Base-by-base conservation (phyloP, 805 yeast genomes). In the Ogataea sp. region DNA sequence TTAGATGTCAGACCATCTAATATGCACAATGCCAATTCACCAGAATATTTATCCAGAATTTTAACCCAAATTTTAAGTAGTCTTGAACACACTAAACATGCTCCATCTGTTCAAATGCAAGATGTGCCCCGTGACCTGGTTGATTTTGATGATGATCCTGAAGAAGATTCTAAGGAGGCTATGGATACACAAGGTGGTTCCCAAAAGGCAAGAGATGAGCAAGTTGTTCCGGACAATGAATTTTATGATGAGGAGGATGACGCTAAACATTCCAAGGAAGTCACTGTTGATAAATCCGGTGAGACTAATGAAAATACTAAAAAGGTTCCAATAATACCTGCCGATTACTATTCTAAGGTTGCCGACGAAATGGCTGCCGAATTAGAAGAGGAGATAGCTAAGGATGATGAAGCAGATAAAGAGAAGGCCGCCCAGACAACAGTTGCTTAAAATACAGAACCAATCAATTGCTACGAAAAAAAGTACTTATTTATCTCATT, bases 21-120 rank as follows among this genome's bases (percentile, higher is more conserved):
- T 63, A 90, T 90, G 97, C 85, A 83, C 66, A 90, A 90, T 62
- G 96, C 96, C 38, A 90, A 90, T 63, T 77, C 90, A 20, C 90
- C 94, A 20, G 97, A 89, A 59, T 90, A 88, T 57, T 69, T 90
- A 51, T 86, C 87, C 61, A 83, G 86, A 60, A 80, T 90, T 38
- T 65, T 87, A 53, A 72, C 84, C 11, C 84, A 82, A 51, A 83
- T 90, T 39, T 71, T 83, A 39, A 67, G 75, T 43, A 88, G 85
- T 63, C 67, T 90, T 54, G 94, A 87, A 52, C 77, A 84, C 51
- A 87, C 97, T n/a, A 81, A 84, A 61, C 87, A 82, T 61, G 95
- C 97, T 0, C 98, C 98, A n/a, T 83, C 95, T 39, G 97, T 90
- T 26, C 97, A 90, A 62, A 75, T 87, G 79, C 82, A 85, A 49